Base-by-base conservation (phyloP, 2,329 filamentous ascomycete species). In the Penicillium rolfsii region DNA sequence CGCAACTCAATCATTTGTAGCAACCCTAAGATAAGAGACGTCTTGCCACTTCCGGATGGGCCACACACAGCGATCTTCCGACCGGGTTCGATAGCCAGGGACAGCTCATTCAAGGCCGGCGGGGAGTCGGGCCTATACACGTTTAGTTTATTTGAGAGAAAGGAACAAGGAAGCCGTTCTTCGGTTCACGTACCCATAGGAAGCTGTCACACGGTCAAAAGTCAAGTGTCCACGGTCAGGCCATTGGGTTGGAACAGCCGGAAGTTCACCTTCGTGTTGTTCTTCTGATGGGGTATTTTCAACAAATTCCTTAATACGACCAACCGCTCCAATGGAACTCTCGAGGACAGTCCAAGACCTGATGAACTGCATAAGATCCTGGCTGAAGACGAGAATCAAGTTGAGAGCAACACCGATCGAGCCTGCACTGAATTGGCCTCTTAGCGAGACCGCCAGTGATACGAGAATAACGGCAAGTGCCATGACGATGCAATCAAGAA, bases 291-390 rank as follows among this genome's bases (percentile, higher is more conserved):
- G 56, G 8, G 64, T 74, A 55, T 77, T 79, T 45, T 68, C 71
- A 40, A 75, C 76, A 54, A 85, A 85, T 24, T 52, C 45, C 65
- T 81, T 81, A 54, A 85, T 76, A 19, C 84, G 76, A 3, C 79
- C 75, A 4, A 86, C 76, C 12, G 70, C 69, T 1, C 70, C 70
- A 11, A 70, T 66, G 0, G 66, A 69, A 1, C 64, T 68, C 38
- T 71, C 68, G 19, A 70, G 45, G 28, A 55, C 22, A 4, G 68
- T 70, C 68, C 68, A 71, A 2, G 54, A 62, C 19, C 63, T 58
- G 24, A 70, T 65, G 1, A 64, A 52, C 1, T 77, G 66, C 49
- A 78, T 79, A 38, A 84, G 69, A 55, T 73, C 74, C 52, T 77
- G 71, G 24, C 78, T 82, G 62, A 84, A 81, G 4, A 74, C 70